Evolutionary conservation across 2,329 filamentous ascomycete genomes (phyloP), one percentile per base, ranked within the genome.

Genomic region (Geosmithia morbida): DNA sequence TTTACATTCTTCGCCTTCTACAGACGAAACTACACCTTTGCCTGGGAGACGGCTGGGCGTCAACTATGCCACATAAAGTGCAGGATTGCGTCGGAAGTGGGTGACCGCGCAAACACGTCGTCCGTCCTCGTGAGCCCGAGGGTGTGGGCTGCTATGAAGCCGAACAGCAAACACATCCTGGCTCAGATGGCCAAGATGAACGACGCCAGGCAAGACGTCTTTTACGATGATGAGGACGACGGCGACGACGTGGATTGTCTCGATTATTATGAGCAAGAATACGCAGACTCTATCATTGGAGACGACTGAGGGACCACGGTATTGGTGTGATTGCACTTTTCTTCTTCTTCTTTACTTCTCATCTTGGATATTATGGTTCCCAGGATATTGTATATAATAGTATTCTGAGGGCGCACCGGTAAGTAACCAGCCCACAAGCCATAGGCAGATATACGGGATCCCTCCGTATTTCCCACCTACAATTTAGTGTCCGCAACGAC

Each of bases 21-120:
- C 51, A 46, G 50, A 0, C 49, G 3, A 0, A 49, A 46, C 1
- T 48, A 57, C 0, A 53, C 41, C 0, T 69, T 77, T 46, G 55
- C 63, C 1, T 78, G 72, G 71, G 57, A 57, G 11, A 64, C 77
- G 50, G 67, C 67, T 0, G 74, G 74, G 0, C 60, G 57, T 1
- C 72, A 77, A 54, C 61, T 77, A 2, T 66, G 63, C 7, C 57
- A 57, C 33, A 61, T 78, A 49, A 78, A 78, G 53, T 63, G 65
- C 10, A 57, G 51, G 45, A 53, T 49, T 43, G 49, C 29, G 20
- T 39, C 44, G 0, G 48, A 10, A 16, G 13, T 37, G 0, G 50
- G 26, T 14, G 45, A 16, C 40, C 42, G 14, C 7, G 37, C 18
- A 7, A 48, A 51, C 2, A 49, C 49, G 5, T 51, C 47, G 49